These are phyloP conservation scores for Solanum acaule DNA, from an alignment of 257 asterid genomes.

Conservation along the genomic window DNA sequence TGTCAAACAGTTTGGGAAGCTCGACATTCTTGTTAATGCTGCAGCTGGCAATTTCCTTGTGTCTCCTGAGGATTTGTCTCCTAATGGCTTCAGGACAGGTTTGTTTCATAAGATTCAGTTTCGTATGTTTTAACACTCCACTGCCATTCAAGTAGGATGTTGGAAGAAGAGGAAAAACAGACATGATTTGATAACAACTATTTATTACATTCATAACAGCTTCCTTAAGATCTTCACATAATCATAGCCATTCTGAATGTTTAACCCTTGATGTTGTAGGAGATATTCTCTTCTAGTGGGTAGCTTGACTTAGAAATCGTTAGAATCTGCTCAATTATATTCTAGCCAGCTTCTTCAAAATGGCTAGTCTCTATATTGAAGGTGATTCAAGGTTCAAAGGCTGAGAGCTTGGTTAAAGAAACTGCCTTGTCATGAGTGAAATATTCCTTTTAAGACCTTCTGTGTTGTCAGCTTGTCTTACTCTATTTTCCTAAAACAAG, in stretches of 20 bases:
- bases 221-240: neutral
- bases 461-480: neutral
- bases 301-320: neutral
- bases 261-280: neutral
- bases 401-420: neutral
- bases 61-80: slow-evolving; percentile 82
- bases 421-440: neutral
- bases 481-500: neutral
- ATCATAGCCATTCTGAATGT: neutral
- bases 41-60: slow-evolving; percentile 94
- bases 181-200: neutral
- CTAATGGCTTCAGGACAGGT: slow-evolving; percentile 91
- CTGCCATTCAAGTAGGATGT: neutral
- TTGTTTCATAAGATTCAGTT: neutral
- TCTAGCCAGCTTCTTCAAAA: neutral
- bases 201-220: neutral
- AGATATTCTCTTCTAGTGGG: neutral
- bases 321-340: neutral
- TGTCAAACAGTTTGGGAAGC: slow-evolving; percentile 68
- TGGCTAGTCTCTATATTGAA: neutral
- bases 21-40: slow-evolving; percentile 84
- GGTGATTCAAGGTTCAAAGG: neutral
- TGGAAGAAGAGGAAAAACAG: neutral
- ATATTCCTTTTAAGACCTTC: neutral
- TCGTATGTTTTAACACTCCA: neutral